Base-by-base conservation (phyloP, 2,329 filamentous ascomycete genomes). In the Claviceps citrina region DNA sequence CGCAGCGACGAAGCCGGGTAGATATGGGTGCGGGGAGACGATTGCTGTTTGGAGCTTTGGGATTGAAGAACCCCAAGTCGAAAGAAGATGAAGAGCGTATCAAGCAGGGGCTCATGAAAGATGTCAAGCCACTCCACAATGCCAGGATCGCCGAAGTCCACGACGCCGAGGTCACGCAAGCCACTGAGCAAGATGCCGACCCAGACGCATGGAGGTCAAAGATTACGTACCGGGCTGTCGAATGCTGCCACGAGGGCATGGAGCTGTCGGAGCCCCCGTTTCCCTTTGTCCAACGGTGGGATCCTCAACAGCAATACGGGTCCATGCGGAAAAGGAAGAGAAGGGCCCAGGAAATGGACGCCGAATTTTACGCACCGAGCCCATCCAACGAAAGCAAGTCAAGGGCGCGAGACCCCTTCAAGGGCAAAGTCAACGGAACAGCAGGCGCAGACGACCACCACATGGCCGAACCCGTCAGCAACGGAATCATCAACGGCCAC, bases 211-310 rank as follows among this genome's bases (percentile, higher is more conserved):
- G 87, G 87, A 74, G 74, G 48, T 63, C 73, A 4, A 84, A 77
- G 48, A 78, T 95, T 44, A 70, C 65, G 9, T 76, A 93, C 44
- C 71, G 73, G 19, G 87, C 84, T 18, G 83, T 93, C 1, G 89
- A 96, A 56, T 95, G 87, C 58, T 75, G 77, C 45, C 70, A 82
- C n/a, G 71, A 82, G 24, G 71, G 68, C 5, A 62, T 84, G 30
- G 63, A 71, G 25, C 65, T 93, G 34, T 81, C 73, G 39, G 71
- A 83, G 26, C 87, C 89, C 0, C 84, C 87, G 0, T 95, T 93
- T 52, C 87, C 87, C 0, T 95, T 95, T 56, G 67, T 82, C 13
- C 86, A 95, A 57, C 73, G 83, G 35, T 95, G 87, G 89, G 84
- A 93, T 57, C 71, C 74, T 3, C 79, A 85, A 44, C 82, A 87